These are phyloP conservation scores for Solanum hybrid DNA, from an alignment of 305 asterid species.

Conservation along the genomic window DNA sequence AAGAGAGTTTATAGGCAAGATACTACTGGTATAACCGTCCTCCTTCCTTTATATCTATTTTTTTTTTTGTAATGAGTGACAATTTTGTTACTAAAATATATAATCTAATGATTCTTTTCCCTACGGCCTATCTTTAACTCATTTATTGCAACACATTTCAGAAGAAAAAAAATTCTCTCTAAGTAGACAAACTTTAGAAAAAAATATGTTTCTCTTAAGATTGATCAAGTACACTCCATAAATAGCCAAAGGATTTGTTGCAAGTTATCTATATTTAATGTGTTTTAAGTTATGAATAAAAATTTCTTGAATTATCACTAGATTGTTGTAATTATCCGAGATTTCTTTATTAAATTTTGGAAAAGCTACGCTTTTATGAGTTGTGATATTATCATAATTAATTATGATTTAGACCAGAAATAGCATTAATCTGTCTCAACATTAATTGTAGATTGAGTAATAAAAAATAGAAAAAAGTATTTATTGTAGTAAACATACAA, in stretches of 20 bases:
- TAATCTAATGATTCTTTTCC: background rate
- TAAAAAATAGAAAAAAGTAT: background rate
- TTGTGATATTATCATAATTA: background rate
- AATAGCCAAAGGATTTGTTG: background rate
- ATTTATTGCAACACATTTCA: background rate
- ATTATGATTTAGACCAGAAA: background rate
- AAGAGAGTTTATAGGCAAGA: background rate
- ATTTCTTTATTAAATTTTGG: background rate
- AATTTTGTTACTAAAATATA: background rate
- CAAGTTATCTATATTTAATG: background rate
- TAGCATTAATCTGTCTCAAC: background rate
- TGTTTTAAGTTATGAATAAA: background rate
- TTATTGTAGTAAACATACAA: background rate
- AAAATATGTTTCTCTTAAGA: background rate
- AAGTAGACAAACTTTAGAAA: background rate
- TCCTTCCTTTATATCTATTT: background rate
- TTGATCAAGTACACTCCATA: background rate
- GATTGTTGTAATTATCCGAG: background rate
- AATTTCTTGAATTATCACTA: background rate
- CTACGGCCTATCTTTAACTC: background rate
- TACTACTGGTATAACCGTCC: background rate
- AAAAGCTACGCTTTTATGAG: background rate
- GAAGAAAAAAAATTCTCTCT: background rate
- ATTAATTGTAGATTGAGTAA: background rate
- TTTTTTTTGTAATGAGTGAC: background rate